phyloP scores from a whole-genome alignment of 306 rosid genomes.

The Myrica gale region DNA sequence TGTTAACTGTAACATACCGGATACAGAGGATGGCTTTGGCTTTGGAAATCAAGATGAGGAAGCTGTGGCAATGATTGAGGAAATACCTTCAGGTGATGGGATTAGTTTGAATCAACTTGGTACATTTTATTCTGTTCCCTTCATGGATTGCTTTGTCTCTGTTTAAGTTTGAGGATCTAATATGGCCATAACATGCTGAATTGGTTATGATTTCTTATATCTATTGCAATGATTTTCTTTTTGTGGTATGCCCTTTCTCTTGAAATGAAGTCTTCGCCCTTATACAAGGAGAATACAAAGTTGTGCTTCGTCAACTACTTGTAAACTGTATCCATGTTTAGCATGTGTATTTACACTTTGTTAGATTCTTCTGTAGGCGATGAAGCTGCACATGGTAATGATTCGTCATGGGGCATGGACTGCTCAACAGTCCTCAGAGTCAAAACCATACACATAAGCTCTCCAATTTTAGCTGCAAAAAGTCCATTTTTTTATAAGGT shows the following conservation, averaged over 20 bases:
- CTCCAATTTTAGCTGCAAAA: conserved; percentile 54
- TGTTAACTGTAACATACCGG: conserved; percentile 29
- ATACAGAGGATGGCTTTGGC: conserved; percentile 27
- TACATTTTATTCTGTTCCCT: neutral
- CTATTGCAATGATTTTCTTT: neutral
- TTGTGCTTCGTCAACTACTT: neutral
- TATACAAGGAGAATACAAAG: neutral
- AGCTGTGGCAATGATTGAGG: conserved; percentile 37
- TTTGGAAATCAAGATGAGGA: conserved; percentile 38
- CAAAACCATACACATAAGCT: conserved; percentile 46
- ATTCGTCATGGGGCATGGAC: conserved; percentile 23
- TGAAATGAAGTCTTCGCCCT: neutral
- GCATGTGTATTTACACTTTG: neutral
- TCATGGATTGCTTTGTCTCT: neutral
- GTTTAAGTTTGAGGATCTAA: neutral
- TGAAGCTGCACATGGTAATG: conserved; percentile 28
- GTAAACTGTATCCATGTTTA: neutral
- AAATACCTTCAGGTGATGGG: conserved; percentile 25
- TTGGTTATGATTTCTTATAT: neutral
- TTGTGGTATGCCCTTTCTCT: neutral
- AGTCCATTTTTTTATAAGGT: conserved; percentile 55
- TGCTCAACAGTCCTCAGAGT: conserved; percentile 25
- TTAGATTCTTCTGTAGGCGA: conserved; percentile 26
- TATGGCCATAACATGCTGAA: neutral
- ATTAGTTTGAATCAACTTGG: conserved; percentile 11